These are phyloP conservation scores for Picea abies DNA, from an alignment of 83 land plant genomes.

Conservation along the genomic window DNA sequence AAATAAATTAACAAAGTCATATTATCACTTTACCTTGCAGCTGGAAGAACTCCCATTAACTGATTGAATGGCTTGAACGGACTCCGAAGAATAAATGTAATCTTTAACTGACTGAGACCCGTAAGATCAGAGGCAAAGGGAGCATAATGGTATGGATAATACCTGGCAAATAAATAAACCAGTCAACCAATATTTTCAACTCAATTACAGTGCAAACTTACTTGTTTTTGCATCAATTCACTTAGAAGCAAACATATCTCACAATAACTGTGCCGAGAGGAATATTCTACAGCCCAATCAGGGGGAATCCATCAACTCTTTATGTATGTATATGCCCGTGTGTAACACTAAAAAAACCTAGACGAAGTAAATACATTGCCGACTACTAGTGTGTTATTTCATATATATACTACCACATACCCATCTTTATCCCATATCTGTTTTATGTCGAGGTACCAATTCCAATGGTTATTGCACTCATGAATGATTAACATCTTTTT, in stretches of 20 bases:
- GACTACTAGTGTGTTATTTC: too few relatives aligned
- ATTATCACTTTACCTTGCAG: conserved; percentile 62
- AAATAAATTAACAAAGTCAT: not conserved
- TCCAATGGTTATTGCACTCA: too few relatives aligned
- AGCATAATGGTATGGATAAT: conserved; percentile 90
- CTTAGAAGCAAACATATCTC: not conserved
- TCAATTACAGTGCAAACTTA: not conserved
- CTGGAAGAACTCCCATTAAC: conserved; percentile 84
- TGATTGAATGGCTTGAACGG: conserved; percentile 91
- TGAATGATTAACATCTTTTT: too few relatives aligned
- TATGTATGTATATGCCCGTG: too few relatives aligned
- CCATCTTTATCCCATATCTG: too few relatives aligned
- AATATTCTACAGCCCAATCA: too few relatives aligned
- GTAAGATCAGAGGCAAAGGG: conserved; percentile 88
- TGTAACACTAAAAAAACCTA: too few relatives aligned
- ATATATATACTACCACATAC: too few relatives aligned
- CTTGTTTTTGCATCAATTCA: not conserved
- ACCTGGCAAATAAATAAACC: conserved; percentile 45
- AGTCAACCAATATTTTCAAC: not conserved
- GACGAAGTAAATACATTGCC: too few relatives aligned
- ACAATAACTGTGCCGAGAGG: too few relatives aligned
- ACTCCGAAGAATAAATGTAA: conserved; percentile 57
- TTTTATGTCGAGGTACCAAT: too few relatives aligned
- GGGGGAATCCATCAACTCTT: too few relatives aligned
- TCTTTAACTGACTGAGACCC: conserved; percentile 53